These are phyloP conservation scores for Ogataea nonfermentans DNA, from an alignment of 805 yeast species.

Conservation along the genomic window DNA sequence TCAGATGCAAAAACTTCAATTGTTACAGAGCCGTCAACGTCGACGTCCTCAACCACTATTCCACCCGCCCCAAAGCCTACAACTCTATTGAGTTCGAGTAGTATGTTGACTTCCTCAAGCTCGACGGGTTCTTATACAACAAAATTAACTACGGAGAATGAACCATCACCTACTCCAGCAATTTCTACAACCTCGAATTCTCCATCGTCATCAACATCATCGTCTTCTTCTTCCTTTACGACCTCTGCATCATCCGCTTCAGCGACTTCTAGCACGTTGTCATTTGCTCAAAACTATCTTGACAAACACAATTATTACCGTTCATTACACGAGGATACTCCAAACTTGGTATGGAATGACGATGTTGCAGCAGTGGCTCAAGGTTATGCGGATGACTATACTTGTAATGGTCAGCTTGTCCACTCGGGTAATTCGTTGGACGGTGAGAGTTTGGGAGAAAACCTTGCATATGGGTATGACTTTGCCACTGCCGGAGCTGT, in stretches of 20 bases:
- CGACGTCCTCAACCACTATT: slow-evolving; percentile 14
- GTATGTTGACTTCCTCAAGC: slow-evolving; percentile 3
- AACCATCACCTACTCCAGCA: slow-evolving; percentile 20
- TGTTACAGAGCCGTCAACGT: slow-evolving; percentile 5
- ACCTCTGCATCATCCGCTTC: slow-evolving; percentile 25
- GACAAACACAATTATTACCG: slow-evolving; percentile 61
- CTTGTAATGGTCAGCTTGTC: slow-evolving; percentile 53
- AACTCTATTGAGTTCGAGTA: slow-evolving; percentile 18
- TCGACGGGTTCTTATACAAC: slow-evolving; percentile 6
- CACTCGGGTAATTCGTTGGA: slow-evolving; percentile 58
- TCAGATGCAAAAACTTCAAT: slow-evolving; percentile 15
- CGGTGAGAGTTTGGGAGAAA: slow-evolving; percentile 64
- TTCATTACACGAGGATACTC: slow-evolving; percentile 47
- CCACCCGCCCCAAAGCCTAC: slow-evolving; percentile 11
- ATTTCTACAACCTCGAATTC: slow-evolving; percentile 16
- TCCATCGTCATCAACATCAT: slow-evolving; percentile 23
- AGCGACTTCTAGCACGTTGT: slow-evolving; percentile 22
- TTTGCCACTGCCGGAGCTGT: slow-evolving; percentile 50
- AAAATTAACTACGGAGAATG: slow-evolving; percentile 4
- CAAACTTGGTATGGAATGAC: slow-evolving; percentile 53
- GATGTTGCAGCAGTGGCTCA: slow-evolving; percentile 54
- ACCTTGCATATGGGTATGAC: slow-evolving; percentile 72
- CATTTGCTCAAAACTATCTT: slow-evolving; percentile 47
- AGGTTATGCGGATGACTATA: slow-evolving; percentile 51
- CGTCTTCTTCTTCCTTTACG: slow-evolving; percentile 24